Evolutionary conservation across 2,329 filamentous ascomycete genomes (phyloP), one percentile per base, ranked within the genome.

Genomic region (Pseudogymnoascus sp.): DNA sequence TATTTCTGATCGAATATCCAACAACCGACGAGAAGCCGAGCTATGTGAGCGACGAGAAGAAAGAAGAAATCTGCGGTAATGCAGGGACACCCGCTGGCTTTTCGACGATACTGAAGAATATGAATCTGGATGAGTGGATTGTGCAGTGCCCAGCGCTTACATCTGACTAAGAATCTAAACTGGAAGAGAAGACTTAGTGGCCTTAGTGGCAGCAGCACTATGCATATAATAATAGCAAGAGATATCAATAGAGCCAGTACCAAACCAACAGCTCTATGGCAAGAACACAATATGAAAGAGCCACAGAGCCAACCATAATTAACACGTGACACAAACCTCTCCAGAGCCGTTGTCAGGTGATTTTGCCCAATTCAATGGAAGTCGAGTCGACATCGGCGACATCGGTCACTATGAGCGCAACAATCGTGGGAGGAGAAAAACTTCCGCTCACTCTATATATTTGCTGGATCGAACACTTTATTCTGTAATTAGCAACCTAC

Each of bases 1-100:
- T 90, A 33, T 89, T 90, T 72, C 83, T 88, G 71, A 88, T 90
- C 66, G 87, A 90, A 75, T 90, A 90, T 69, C 85, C 85, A 3
- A 76, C 80, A 19, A 56, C 50, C 2, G 50, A 56, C 2, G 50
- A 33, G 19, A 56, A 4, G n/a, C 50, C 50, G n/a, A 56, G 50
- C 50, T 56, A 56, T 10, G 50, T 56, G 26, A 56, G 50, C 50
- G 26, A 56, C 17, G 29, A 56, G 29, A 56, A 33, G 29, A 56
- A 56, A 19, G 10, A 33, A 19, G 50, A 56, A 19, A 56, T 56
- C n/a, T 56, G 50, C 50, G 17, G 29, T 15, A 33, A n/a, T 56
- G 4, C 26, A 33, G 29, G 29, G 26, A 56, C 19, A 33, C 50
- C 50, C 11, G 4, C 2, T 13, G 50, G 50, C 5, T 33, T 56